Conservation (phyloP, 2,329 filamentous ascomycete species). For the Colletotrichum camelliae region DNA sequence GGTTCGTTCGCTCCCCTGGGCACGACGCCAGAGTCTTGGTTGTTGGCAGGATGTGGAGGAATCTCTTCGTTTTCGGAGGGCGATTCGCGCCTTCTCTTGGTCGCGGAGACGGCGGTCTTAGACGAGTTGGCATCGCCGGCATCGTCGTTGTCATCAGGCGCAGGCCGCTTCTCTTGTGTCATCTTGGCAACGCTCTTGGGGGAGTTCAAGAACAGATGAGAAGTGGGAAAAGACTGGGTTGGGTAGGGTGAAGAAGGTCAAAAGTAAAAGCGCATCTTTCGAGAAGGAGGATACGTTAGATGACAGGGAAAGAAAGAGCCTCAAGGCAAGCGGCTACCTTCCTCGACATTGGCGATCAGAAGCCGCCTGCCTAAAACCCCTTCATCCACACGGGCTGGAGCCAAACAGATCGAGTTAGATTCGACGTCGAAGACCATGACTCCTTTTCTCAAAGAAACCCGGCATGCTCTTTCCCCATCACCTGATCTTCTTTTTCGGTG, state of each 20-base stretch:
- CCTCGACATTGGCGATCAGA: background rate
- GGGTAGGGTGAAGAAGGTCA: background rate
- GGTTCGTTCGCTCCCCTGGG: too few relatives aligned
- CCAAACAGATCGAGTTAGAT: background rate
- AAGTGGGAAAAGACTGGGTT: background rate
- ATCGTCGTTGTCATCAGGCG: background rate
- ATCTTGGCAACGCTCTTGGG: background rate
- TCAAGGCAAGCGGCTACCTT: background rate
- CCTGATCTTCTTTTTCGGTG: background rate
- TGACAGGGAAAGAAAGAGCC: background rate
- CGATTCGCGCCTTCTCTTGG: too few relatives aligned
- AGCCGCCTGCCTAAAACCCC: background rate
- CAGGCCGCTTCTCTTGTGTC: background rate
- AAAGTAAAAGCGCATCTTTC: too few relatives aligned
- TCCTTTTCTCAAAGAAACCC: background rate
- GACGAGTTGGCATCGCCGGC: background rate
- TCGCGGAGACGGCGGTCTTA: too few relatives aligned
- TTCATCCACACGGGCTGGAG: background rate
- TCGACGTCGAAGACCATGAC: background rate
- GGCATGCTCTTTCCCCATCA: background rate
- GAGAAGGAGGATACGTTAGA: background rate
- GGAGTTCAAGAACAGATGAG: background rate
- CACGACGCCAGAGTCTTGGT: too few relatives aligned
- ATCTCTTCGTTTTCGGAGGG: too few relatives aligned
- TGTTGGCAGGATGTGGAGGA: too few relatives aligned